Base-by-base conservation (phyloP, 2,329 filamentous ascomycete genomes). In the Colletotrichum abscissum region DNA sequence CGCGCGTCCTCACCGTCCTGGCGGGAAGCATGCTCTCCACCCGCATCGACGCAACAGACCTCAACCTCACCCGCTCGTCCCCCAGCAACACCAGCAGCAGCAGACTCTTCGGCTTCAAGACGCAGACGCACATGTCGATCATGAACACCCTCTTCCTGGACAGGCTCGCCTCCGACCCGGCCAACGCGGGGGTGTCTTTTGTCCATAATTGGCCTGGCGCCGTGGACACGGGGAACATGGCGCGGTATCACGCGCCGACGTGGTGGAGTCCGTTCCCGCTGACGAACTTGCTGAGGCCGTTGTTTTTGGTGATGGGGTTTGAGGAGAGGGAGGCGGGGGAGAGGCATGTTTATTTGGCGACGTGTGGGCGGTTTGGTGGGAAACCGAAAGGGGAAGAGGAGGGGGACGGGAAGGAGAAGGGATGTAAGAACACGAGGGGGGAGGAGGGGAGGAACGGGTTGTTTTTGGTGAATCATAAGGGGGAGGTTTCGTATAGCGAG, bases 161-260 rank as follows among this genome's bases (percentile, higher is more conserved):
- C 1, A 73, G 55, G 3, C 71, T 76, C 19, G 74, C 78, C 1
- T 75, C 78, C 11, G 76, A 68, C 28, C 54, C 63, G 4, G 46
- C 14, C 4, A 73, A 75, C 33, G 22, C 12, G 1, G 12, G 74
- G 2, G 75, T 80, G 7, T 76, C 74, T 3, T 80, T 81, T 54
- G 76, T 81, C 4, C 80, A 81, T 69, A 79, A 77, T 58, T 81
- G 76, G 58, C 80, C 80, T 11, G 79, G 79, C 1, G 62, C 75
- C 1, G 78, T 81, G 7, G 66, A 81, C 49, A 81, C 80, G 14
- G 75, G 75, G 19, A 76, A 75, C 42, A 54, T 67, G 49, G 33
- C 11, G 8, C 63, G 75, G 38, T 63, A 74, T 14, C 68, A 66
- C 38, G 1, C 19, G 12, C 58, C 68, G n/a, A 67, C 55, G 35